Percentiles rank a stretch among this genome's conserved stretches.
These are phyloP conservation scores for Gnetum montanum DNA, from an alignment of 75 land plant genomes.

Conservation along the genomic window DNA sequence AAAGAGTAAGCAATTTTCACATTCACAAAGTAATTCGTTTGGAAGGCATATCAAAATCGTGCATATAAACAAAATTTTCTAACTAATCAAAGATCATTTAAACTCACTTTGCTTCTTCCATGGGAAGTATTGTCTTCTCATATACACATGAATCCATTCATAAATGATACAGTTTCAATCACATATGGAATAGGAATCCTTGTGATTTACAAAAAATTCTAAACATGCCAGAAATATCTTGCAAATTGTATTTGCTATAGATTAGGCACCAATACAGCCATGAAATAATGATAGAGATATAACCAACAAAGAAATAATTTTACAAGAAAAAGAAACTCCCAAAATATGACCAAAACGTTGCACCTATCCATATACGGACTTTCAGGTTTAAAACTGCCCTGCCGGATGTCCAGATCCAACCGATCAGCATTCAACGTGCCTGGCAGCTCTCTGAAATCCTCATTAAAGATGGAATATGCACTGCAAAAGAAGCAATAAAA, in stretches of 20 bases:
- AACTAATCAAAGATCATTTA: background rate
- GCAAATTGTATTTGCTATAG: background rate
- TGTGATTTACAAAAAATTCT: background rate
- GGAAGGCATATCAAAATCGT: background rate
- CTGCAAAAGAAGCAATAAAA: conserved; percentile 42
- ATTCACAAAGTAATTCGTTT: background rate
- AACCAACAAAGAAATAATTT: background rate
- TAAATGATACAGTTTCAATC: too few species aligned
- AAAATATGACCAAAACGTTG: too few species aligned
- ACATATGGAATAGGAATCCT: background rate
- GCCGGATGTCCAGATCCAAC: conserved; percentile 56
- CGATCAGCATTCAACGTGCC: conserved; percentile 71
- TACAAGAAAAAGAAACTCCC: background rate
- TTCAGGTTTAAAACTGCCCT: conserved; percentile 37
- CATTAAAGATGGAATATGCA: conserved; percentile 99
- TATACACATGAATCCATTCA: too few species aligned
- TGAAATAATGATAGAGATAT: background rate
- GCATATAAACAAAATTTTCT: too few species aligned
- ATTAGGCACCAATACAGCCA: background rate
- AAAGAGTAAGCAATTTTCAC: background rate
- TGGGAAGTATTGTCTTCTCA: too few species aligned
- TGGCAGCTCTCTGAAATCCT: conserved; percentile 88
- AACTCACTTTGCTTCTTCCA: background rate
- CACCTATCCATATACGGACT: too few species aligned
- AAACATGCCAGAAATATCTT: background rate